Percentiles rank a stretch among this genome's conserved stretches.
Conservation (phyloP, 352 stramenopile species). For the Phytophthora nicotianae region DNA sequence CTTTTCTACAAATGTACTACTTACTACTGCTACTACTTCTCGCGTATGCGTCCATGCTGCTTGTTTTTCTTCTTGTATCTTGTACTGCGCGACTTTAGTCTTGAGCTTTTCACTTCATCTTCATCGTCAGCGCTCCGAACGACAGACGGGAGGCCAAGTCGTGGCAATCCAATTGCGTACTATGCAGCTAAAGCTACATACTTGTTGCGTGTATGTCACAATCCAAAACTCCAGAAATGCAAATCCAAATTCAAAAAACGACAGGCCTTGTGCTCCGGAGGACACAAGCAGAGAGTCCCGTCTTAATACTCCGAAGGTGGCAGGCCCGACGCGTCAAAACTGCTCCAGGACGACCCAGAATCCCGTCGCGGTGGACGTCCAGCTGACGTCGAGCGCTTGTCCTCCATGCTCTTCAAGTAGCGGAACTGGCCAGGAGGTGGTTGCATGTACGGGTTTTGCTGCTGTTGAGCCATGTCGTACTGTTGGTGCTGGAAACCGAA, state of each 20-base stretch:
- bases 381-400: conserved; percentile 44
- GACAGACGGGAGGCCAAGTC: conserved; percentile 37
- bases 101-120: conserved; percentile 44
- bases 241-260: conserved; percentile 52
- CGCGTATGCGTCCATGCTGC: conserved; percentile 34
- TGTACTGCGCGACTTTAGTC: conserved; percentile 36
- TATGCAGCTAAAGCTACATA: conserved; percentile 43
- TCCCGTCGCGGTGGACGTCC: conserved; percentile 51
- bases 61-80: conserved; percentile 25
- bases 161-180: conserved; percentile 48
- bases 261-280: conserved; percentile 17
- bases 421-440: conserved; percentile 51
- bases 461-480: conserved; percentile 43
- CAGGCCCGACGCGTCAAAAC: conserved; percentile 48
- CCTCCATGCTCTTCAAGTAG: conserved; percentile 76
- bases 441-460: conserved; percentile 41
- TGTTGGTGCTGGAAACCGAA: conserved; percentile 46
- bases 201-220: conserved; percentile 38
- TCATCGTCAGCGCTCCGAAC: conserved; percentile 28
- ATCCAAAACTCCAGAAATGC: conserved; percentile 47
- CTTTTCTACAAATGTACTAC: conserved; percentile 59
- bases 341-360: conserved; percentile 59
- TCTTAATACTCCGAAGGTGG: conserved; percentile 47
- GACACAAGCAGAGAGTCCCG: conserved; percentile 3
- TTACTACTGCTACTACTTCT: conserved; percentile 50